A percentile compares a stretch with the other conserved stretches of the same genome.
Conservation (phyloP, 2,329 filamentous ascomycete genomes). For the Sclerotinia subarctica region DNA sequence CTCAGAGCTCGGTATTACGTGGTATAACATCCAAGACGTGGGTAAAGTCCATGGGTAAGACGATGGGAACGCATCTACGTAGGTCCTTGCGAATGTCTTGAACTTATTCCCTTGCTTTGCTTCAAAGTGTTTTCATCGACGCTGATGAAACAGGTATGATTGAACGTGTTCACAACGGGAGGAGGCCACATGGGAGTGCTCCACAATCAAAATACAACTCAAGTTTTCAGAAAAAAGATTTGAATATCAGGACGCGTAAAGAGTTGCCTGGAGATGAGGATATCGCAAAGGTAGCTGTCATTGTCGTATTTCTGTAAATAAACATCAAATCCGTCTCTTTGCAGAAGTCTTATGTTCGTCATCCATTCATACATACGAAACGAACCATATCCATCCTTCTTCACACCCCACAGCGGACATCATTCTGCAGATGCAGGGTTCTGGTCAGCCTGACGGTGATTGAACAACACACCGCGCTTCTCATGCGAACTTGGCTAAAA, state of each 20-base stretch:
- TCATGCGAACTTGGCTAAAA: conserved; percentile 27
- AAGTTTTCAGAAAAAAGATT: background rate
- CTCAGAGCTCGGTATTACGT: conserved; percentile 14
- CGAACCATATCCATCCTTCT: conserved; percentile 18
- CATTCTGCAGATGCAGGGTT: conserved; percentile 33
- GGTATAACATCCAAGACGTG: conserved; percentile 12
- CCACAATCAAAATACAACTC: conserved; percentile 11
- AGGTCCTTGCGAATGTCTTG: conserved; percentile 7
- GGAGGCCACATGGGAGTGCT: conserved; percentile 15
- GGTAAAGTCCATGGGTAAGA: background rate
- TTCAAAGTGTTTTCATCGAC: background rate
- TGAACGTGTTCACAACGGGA: conserved; percentile 13
- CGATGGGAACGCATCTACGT: conserved; percentile 5
- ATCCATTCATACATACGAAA: conserved; percentile 15
- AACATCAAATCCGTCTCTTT: conserved; percentile 11
- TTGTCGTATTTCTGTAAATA: conserved; percentile 16
- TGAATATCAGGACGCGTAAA: background rate
- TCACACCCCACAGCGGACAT: conserved; percentile 25
- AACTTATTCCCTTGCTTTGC: conserved; percentile 4
- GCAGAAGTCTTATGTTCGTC: conserved; percentile 15
- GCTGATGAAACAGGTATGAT: conserved; percentile 10
- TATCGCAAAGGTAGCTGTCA: conserved; percentile 12
- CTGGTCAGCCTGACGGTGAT: conserved; percentile 29
- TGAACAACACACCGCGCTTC: conserved; percentile 35
- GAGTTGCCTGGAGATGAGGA: conserved; percentile 1